phyloP scores from a whole-genome alignment of 495 filamentous ascomycete species.

The Tuber melanosporum region DNA sequence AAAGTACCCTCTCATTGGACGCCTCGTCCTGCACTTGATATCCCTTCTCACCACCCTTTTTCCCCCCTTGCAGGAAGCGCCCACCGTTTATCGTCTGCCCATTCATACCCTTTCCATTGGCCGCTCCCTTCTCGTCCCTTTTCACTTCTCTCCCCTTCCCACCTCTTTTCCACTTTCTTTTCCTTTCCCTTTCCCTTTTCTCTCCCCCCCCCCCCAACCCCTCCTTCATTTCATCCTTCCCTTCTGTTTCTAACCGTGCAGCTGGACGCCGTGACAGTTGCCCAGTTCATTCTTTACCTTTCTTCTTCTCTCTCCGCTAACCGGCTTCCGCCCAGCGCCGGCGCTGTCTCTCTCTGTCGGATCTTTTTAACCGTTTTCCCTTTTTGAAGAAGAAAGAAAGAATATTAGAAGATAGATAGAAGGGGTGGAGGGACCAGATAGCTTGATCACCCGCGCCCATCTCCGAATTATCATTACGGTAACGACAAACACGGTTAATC shows the following conservation, averaged over 20 bases:
- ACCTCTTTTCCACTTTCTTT: not conserved
- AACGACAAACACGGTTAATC: slow-evolving; percentile 2
- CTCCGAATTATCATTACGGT: not conserved
- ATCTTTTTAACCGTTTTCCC: slow-evolving; percentile 13
- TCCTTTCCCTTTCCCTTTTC: slow-evolving; percentile 7
- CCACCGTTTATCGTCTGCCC: not conserved
- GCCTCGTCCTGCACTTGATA: not conserved
- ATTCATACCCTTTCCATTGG: not conserved
- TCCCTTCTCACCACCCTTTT: not conserved
- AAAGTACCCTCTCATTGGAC: not conserved
- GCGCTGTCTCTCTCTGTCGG: slow-evolving; percentile 33
- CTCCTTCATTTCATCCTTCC: slow-evolving; percentile 7
- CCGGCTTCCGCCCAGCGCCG: slow-evolving; percentile 29
- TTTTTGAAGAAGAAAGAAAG: not conserved
- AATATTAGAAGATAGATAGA: not conserved
- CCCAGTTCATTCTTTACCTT: slow-evolving; percentile 27
- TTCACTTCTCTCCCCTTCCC: slow-evolving; percentile 7
- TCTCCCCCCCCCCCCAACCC: not conserved
- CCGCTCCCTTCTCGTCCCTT: slow-evolving; percentile 3
- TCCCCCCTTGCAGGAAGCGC: not conserved
- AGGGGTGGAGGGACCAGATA: not conserved
- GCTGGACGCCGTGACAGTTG: slow-evolving; percentile 17
- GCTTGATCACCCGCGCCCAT: not conserved
- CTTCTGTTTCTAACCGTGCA: slow-evolving; percentile 6
- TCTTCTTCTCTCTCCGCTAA: slow-evolving; percentile 2